Percentiles rank a stretch among this genome's conserved stretches.
phyloP scores from a whole-genome alignment of 495 filamentous ascomycete species.

The Rostrohypoxylon terebratum region DNA sequence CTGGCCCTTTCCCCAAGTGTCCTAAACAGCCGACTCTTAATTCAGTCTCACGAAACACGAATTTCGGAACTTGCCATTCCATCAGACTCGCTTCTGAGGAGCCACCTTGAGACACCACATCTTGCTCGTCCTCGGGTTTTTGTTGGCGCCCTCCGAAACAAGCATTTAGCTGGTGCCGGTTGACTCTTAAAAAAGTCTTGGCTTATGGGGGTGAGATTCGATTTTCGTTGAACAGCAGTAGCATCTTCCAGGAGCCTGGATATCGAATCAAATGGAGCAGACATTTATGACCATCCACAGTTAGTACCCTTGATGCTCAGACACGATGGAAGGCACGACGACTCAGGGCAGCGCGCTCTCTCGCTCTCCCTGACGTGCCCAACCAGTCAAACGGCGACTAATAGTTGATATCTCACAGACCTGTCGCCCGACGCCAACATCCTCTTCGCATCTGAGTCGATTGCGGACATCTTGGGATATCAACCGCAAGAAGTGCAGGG shows the following conservation, averaged over 20 bases:
- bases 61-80: constrained; percentile 48
- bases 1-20: constrained; percentile 44
- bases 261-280: constrained; percentile 75
- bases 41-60: constrained; percentile 44
- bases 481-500: constrained; percentile 78
- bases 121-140: constrained; percentile 46
- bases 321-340: constrained; percentile 16
- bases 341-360: constrained; percentile 13
- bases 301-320: constrained; percentile 58
- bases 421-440: constrained; percentile 80
- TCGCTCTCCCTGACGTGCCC: constrained; percentile 22
- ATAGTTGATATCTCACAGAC: constrained; percentile 62
- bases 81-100: constrained; percentile 35
- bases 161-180: constrained; percentile 46
- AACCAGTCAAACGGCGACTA: constrained; percentile 34
- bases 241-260: constrained; percentile 43
- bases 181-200: constrained; percentile 45
- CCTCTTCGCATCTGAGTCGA: constrained; percentile 85
- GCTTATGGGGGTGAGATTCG: constrained; percentile 40
- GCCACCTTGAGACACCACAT: constrained; percentile 46
- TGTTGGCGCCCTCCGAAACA: constrained; percentile 53
- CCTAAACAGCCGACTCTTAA: constrained; percentile 47
- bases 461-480: constrained; percentile 85
- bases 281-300: constrained; percentile 96
- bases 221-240: constrained; percentile 46